A percentile compares a stretch with the other conserved stretches of the same genome.
phyloP scores from a whole-genome alignment of 768 basidiomycete genomes.

The Dioszegia crocea region DNA sequence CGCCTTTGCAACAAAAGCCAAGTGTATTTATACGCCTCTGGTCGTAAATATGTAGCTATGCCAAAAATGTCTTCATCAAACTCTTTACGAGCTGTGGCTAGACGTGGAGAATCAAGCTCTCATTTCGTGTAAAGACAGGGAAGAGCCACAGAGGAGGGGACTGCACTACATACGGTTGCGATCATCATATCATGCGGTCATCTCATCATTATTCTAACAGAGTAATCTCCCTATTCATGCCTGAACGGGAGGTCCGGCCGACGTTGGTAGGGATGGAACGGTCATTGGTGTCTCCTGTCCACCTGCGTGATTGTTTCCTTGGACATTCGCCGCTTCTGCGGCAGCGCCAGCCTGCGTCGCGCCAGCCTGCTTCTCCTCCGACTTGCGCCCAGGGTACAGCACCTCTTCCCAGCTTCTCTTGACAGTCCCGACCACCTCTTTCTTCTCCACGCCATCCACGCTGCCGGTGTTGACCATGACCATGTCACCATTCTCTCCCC shows the following conservation, averaged over 20 bases:
- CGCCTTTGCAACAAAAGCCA: not conserved
- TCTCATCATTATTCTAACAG: too few relatives aligned
- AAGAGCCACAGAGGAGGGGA: too few relatives aligned
- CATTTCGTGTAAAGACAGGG: too few relatives aligned
- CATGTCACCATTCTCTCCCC: constrained; percentile 17
- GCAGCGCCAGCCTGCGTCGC: too few relatives aligned
- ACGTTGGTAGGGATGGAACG: not conserved
- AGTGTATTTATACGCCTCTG: not conserved
- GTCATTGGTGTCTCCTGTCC: not conserved
- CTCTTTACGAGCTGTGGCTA: not conserved
- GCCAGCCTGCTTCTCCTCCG: not conserved
- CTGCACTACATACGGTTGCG: too few relatives aligned
- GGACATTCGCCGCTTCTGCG: too few relatives aligned
- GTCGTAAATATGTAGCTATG: not conserved
- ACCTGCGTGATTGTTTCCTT: too few relatives aligned
- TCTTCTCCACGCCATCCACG: constrained; percentile 8
- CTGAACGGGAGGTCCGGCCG: not conserved
- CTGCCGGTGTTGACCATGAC: constrained; percentile 10
- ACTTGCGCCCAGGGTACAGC: constrained; percentile 1
- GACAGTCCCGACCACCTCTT: constrained; percentile 5
- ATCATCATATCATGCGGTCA: too few relatives aligned
- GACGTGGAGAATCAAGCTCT: too few relatives aligned
- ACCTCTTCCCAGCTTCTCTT: constrained; percentile 12
- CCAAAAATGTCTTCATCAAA: not conserved
- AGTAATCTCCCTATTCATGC: not conserved